phyloP scores from a whole-genome alignment of 441 rosid genomes.

The Adansonia grandidieri region DNA sequence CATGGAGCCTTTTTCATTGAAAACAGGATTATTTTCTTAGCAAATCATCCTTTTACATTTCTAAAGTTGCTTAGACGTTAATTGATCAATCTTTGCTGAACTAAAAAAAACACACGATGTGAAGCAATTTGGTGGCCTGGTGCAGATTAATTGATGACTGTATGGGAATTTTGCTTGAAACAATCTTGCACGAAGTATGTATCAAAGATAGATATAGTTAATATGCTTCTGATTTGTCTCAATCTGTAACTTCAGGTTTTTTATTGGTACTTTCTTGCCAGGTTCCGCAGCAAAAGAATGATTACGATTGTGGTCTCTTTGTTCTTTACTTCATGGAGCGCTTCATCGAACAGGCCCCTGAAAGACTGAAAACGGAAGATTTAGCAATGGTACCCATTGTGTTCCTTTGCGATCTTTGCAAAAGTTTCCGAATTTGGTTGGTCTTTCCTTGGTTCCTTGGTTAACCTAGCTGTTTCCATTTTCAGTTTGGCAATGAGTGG shows the following conservation, averaged over 20 bases:
- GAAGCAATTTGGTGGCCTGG: neutral
- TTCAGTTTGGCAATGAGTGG: constrained; percentile 85
- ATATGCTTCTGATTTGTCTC: too few species aligned
- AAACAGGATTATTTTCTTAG: neutral
- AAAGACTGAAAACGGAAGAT: constrained; percentile 77
- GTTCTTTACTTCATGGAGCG: constrained; percentile 86
- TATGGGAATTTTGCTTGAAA: neutral
- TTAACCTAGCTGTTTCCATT: neutral
- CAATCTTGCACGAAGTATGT: neutral
- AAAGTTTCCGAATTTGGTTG: neutral
- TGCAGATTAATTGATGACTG: constrained; percentile 2
- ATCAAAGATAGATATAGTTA: neutral
- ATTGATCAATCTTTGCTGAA: neutral
- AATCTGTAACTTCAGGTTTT: neutral
- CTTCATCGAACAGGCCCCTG: constrained; percentile 85
- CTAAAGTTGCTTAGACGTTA: neutral
- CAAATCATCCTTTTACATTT: neutral
- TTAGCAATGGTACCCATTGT: constrained; percentile 62
- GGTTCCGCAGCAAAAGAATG: constrained; percentile 98
- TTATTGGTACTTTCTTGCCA: constrained; percentile 28
- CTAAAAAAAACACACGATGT: neutral
- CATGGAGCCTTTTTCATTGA: neutral
- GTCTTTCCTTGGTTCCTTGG: neutral
- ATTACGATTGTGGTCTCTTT: constrained; percentile 90
- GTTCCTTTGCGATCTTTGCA: constrained; percentile 33